These are phyloP conservation scores for Pestalotiopsis sp. DNA, from an alignment of 2,329 filamentous ascomycete genomes.

Conservation along the genomic window DNA sequence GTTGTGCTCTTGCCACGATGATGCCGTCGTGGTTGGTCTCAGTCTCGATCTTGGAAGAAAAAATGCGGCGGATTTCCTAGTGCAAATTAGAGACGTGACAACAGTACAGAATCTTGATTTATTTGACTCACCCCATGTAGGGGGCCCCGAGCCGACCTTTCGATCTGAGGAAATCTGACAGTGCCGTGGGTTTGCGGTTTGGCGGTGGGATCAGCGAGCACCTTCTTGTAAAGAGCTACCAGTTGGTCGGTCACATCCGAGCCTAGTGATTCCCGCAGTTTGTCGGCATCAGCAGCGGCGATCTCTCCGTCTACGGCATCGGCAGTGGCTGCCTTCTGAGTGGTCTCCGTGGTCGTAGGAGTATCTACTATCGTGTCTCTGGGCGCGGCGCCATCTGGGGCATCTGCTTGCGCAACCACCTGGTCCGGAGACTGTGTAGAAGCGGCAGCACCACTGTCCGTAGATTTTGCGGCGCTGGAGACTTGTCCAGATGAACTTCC, in stretches of 20 bases:
- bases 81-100: slow-evolving; percentile 16
- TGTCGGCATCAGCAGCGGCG: slow-evolving; percentile 8
- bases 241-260: slow-evolving; percentile 24
- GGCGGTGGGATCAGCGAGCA: slow-evolving; percentile 20
- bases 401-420: background rate
- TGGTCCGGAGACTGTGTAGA: background rate
- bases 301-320: background rate
- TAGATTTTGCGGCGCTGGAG: background rate
- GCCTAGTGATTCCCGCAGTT: slow-evolving; percentile 21
- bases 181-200: slow-evolving; percentile 18
- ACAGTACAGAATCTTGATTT: background rate
- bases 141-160: slow-evolving; percentile 27
- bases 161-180: slow-evolving; percentile 28
- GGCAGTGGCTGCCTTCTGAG: background rate
- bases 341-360: background rate
- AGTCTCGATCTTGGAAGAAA: slow-evolving; percentile 77
- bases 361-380: background rate
- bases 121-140: slow-evolving; percentile 46
- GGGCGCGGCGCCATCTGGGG: background rate
- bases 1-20: slow-evolving; percentile 58
- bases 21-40: slow-evolving; percentile 60
- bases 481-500: background rate
- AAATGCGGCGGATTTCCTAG: slow-evolving; percentile 73
- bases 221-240: slow-evolving; percentile 23
- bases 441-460: background rate